Base-by-base conservation (phyloP, 2,329 filamentous ascomycete species). In the Zymoseptoria brevis region DNA sequence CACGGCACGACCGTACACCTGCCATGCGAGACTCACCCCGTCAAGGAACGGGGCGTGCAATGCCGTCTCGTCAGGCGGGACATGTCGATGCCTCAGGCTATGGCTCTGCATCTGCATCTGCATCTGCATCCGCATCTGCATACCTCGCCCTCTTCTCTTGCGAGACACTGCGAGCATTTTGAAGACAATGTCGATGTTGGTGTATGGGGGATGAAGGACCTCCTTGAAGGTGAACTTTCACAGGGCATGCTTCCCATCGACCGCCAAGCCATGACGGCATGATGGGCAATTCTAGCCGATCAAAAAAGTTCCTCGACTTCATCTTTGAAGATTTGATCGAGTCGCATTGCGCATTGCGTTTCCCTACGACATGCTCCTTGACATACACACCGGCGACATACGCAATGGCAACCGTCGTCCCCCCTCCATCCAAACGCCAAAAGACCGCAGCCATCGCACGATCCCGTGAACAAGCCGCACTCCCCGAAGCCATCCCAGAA, bases 371-470 rank as follows among this genome's bases (percentile, higher is more conserved):
- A 45, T 16, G 1, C 35, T 45, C 35, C 35, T 16, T 26, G 49
- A 53, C 21, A 8, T 11, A 22, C 22, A 16, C 50, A 55, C 9
- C 24, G 5, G 11, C n/a, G n/a, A 5, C 24, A 68, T 71, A n/a
- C 57, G 70, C 41, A 13, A 96, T 96, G 90, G 84, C 90, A 67
- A 96, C 90, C 4, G 76, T 92, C 53, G 74, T 87, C 5, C 90
- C 90, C n/a, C 90, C 89, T 53, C 89, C 90, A 4, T 92, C 87
- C 56, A 97, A 96, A 76, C 85, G 91, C 62, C 91, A 96, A 72
- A 88, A 87, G 74, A 84, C 87, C 54, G 89, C 89, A 67, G 82
- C 82, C 21, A 80, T 87, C 49, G 89, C 90, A 67, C 85, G 84
- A 69, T 83, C 88, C 7, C 81, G 85, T 64, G 78, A 84, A 53